Percentiles rank a stretch among this genome's conserved stretches.
phyloP scores from a whole-genome alignment of 2,329 filamentous ascomycete species.

The Talaromyces sp. region DNA sequence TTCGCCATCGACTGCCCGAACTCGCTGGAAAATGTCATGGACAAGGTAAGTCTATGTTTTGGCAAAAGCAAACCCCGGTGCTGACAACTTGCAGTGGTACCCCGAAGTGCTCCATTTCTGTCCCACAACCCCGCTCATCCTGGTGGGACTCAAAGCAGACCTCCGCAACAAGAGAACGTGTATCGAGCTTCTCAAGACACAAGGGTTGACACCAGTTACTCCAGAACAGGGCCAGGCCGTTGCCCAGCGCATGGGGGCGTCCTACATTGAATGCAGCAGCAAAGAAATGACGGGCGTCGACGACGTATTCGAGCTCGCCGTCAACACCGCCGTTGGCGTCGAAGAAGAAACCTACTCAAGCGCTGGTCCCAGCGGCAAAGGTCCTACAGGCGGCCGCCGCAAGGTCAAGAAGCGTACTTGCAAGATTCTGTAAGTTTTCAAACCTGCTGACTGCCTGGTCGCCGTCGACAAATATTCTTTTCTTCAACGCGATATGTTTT shows the following conservation, averaged over 20 bases:
- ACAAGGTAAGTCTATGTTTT: constrained; percentile 65
- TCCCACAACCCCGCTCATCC: constrained; percentile 90
- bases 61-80: constrained; percentile 6
- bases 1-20: constrained; percentile 99
- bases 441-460: constrained; percentile 10
- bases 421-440: constrained; percentile 60
- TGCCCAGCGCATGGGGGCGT: constrained; percentile 85
- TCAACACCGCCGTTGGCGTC: constrained; percentile 81
- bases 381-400: constrained; percentile 37
- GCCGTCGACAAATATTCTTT: constrained; percentile 3
- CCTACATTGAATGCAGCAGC: constrained; percentile 97
- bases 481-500: background rate
- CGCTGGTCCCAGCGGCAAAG: constrained; percentile 38
- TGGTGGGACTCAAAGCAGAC: constrained; percentile 95
- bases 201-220: constrained; percentile 92
- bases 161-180: constrained; percentile 92
- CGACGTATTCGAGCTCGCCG: constrained; percentile 90
- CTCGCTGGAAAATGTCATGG: constrained; percentile 95
- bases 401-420: constrained; percentile 84
- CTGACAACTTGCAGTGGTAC: constrained; percentile 69
- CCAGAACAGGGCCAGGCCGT: constrained; percentile 83
- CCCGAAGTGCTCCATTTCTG: constrained; percentile 99
- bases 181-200: constrained; percentile 97
- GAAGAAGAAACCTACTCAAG: constrained; percentile 49
- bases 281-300: constrained; percentile 96